These are phyloP conservation scores for Cucurbita argyrosperma DNA, from an alignment of 306 rosid genomes.

Conservation along the genomic window DNA sequence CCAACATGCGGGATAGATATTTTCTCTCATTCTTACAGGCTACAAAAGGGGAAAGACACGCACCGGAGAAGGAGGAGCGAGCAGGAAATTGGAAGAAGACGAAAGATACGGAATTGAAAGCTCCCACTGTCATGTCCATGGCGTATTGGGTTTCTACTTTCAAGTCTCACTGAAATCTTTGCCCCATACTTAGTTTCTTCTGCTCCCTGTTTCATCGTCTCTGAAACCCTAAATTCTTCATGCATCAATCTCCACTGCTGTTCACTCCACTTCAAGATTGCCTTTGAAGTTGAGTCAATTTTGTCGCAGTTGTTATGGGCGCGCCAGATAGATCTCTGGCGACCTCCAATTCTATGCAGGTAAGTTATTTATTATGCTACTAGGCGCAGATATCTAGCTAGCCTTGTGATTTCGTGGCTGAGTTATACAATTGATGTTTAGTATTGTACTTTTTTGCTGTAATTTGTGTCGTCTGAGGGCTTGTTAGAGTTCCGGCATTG, in stretches of 20 bases:
- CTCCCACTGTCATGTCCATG: conserved; percentile 37
- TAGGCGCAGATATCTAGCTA: conserved; percentile 3
- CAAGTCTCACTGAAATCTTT: conserved; percentile 20
- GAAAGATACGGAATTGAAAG: conserved; percentile 15
- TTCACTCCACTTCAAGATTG: conserved; percentile 3
- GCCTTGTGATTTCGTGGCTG: conserved; percentile 11
- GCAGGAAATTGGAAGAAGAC: conserved; percentile 7
- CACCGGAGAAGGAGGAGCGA: conserved; percentile 10
- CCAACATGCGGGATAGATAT: neutral
- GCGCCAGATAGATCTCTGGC: conserved; percentile 74
- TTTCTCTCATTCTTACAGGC: conserved; percentile 28
- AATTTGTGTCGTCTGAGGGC: neutral
- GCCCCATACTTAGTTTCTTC: conserved; percentile 21
- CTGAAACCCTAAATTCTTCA: conserved; percentile 54
- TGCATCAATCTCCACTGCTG: conserved; percentile 4
- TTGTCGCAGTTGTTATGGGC: conserved; percentile 43
- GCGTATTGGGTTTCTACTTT: conserved; percentile 78
- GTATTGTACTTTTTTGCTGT: neutral
- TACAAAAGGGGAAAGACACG: conserved; percentile 11
- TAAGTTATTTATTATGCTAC: conserved; percentile 13
- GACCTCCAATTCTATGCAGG: conserved; percentile 89
- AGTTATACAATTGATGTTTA: neutral
- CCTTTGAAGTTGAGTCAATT: conserved; percentile 9
- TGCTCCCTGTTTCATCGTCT: conserved; percentile 18
- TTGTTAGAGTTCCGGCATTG: neutral